phyloP scores from a whole-genome alignment of 2,329 filamentous ascomycete species.

The Diaporthe ampelina region DNA sequence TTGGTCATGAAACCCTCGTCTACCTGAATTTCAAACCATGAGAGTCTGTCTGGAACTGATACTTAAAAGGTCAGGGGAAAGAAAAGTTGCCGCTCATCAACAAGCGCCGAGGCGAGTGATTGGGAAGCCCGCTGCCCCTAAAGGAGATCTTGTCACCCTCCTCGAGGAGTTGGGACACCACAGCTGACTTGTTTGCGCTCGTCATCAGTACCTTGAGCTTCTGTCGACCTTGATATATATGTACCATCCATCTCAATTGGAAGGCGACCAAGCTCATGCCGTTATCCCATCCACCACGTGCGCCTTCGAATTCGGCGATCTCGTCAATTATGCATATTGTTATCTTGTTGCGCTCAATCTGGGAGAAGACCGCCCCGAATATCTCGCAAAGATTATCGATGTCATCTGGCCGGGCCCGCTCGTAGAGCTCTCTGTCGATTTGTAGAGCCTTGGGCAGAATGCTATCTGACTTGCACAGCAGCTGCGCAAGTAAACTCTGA shows the following conservation, averaged over 20 bases:
- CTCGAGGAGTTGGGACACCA: not conserved
- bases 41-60: not conserved
- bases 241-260: slow-evolving; percentile 19
- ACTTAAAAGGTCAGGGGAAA: not conserved
- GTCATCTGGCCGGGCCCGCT: not conserved
- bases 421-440: not conserved
- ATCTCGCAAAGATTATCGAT: slow-evolving; percentile 21
- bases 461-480: slow-evolving; percentile 10
- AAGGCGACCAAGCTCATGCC: slow-evolving; percentile 11
- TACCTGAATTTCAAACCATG: not conserved
- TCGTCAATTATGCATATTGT: slow-evolving; percentile 27
- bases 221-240: not conserved
- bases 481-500: slow-evolving; percentile 13
- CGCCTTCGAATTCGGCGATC: slow-evolving; percentile 31
- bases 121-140: slow-evolving; percentile 6
- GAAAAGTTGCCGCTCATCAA: not conserved
- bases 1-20: no score
- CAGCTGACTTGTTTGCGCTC: slow-evolving; percentile 24
- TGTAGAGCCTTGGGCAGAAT: not conserved
- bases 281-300: not conserved
- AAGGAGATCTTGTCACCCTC: slow-evolving; percentile 1
- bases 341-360: not conserved
- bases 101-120: slow-evolving; percentile 10
- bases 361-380: slow-evolving; percentile 1
- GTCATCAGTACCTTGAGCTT: slow-evolving; percentile 30